Evolutionary conservation across 176 grass and related monocot genomes (phyloP).

Genomic region (Hordeum marinum): DNA sequence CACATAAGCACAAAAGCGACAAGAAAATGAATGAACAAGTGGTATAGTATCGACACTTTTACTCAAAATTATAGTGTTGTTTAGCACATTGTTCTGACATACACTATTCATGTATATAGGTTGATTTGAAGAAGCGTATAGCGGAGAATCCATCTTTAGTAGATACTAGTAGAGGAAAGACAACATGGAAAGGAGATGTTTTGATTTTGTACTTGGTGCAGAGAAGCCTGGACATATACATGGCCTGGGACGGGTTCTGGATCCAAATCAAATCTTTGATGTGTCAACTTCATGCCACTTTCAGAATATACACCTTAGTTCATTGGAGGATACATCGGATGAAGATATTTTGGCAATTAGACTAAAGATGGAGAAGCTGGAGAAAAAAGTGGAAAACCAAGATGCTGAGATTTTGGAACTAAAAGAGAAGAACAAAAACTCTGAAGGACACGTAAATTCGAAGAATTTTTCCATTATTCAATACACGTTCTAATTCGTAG

Average conservation of each 20-base stretch:
- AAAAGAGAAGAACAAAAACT: neutral
- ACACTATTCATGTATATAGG: neutral
- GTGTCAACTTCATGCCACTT: neutral
- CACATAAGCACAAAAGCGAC: neutral
- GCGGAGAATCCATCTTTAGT: neutral
- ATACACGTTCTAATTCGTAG: neutral
- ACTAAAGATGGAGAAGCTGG: neutral
- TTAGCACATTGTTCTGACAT: neutral
- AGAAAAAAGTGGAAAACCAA: neutral
- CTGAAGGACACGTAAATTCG: neutral
- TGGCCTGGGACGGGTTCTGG: neutral
- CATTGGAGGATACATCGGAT: neutral
- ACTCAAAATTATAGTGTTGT: neutral
- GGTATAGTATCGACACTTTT: neutral
- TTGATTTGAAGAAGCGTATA: neutral
- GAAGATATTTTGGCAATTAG: neutral
- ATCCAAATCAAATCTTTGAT: neutral
- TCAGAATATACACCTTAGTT: neutral
- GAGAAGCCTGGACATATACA: constrained; percentile 1
- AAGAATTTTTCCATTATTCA: neutral
- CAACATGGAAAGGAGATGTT: constrained; percentile 8
- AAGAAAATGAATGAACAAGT: neutral
- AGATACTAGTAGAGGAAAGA: neutral
- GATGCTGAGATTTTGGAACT: constrained; percentile 10
- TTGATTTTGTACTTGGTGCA: neutral